Evolutionary conservation across 345 rosid genomes (phyloP).

Genomic region (Populus deltoides): DNA sequence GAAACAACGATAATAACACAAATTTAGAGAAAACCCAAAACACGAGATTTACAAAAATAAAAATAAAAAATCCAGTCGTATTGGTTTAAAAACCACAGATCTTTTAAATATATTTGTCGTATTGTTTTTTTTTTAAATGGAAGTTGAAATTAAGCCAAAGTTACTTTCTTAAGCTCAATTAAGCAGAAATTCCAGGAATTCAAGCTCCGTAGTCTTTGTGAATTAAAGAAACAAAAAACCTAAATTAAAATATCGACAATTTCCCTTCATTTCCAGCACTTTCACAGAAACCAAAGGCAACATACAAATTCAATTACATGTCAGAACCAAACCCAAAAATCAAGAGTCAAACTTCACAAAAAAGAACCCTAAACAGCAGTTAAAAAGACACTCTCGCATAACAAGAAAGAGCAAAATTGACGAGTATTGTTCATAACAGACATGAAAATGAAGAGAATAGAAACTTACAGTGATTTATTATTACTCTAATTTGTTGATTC

Average conservation of each 20-base stretch:
- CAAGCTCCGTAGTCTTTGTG: no score
- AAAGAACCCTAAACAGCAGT: slow-evolving; percentile 6
- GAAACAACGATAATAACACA: not conserved
- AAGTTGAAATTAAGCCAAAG: not conserved
- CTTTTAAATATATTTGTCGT: not conserved
- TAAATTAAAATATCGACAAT: slow-evolving; percentile 10
- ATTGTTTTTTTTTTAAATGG: not conserved
- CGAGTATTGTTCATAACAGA: not conserved
- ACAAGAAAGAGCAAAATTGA: not conserved
- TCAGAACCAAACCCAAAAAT: not conserved
- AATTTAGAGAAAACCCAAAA: not conserved
- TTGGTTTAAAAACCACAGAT: not conserved
- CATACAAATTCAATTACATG: not conserved
- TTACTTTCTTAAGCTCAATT: not conserved
- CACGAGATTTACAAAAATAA: not conserved
- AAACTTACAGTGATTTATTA: not conserved
- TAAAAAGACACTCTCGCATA: not conserved
- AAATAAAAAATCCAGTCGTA: no score
- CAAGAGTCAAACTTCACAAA: not conserved
- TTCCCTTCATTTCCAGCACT: slow-evolving; percentile 9
- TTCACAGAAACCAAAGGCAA: slow-evolving; percentile 18
- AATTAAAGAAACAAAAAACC: not conserved
- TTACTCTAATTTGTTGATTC: not conserved
- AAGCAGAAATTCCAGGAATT: not conserved
- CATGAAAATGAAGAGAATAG: not conserved